Base-by-base conservation (phyloP, 2,329 filamentous ascomycete species). In the Tolypocladium nubicola region DNA sequence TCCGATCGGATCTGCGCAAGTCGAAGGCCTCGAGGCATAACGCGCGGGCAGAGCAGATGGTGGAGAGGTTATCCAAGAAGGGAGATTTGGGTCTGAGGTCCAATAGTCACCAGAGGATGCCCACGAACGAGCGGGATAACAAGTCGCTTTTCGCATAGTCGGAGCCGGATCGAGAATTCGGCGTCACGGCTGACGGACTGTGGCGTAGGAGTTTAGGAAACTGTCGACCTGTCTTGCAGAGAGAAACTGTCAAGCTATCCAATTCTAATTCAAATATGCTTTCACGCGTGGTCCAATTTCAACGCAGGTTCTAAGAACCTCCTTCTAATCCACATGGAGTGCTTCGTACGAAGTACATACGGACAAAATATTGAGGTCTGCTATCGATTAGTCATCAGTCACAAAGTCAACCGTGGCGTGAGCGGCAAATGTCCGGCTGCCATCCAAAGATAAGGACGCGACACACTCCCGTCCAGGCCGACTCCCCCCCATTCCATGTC, bases 21-120 rank as follows among this genome's bases (percentile, higher is more conserved):
- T 79, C 82, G 64, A 91, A 90, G 78, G 90, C 92, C 0, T 82
- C 84, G 53, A 84, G 84, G 64, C 93, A 95, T 75, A 89, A 89
- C 63, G 79, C 81, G 57, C 81, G 94, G 60, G 83, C 85, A 37
- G 91, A 96, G 68, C 84, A 88, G 64, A 77, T 82, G 63, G 78
- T 87, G 54, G 89, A 93, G 68, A 81, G 85, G 61, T 77, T 86
- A 66, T 81, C 84, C 57, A 94, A 88, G 79, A 88, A 84, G 73
- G 85, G 84, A 47, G 85, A 88, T 33, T 73, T 99, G 58, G 91
- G 92, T 33, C 75, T 97, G 63, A 80, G 84, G 64, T 84, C 83
- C 8, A 79, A 80, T 58, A 86, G 86, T 16, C 84, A 85, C 47
- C 79, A 80, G 59, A 81, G 80, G 73, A 79, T 77, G 67, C 80